Conservation (phyloP, 345 rosid genomes). For the Kandelia obovata region DNA sequence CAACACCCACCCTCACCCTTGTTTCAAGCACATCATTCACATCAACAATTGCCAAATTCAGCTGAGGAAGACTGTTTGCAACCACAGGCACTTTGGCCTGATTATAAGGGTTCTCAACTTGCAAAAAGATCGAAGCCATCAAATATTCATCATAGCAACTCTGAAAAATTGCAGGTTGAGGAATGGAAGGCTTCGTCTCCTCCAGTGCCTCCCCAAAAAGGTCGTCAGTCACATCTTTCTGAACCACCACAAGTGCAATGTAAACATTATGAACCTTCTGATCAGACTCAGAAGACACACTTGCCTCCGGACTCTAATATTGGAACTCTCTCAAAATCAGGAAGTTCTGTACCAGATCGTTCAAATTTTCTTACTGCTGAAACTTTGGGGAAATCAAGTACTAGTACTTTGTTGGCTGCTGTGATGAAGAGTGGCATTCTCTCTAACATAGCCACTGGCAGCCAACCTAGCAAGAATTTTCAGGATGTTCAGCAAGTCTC, state of each 20-base stretch:
- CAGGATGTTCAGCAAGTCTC: slow-evolving; percentile 32
- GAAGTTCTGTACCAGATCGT: slow-evolving; percentile 33
- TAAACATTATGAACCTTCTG: slow-evolving; percentile 36
- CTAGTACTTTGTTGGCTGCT: slow-evolving; percentile 66
- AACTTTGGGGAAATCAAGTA: slow-evolving; percentile 43
- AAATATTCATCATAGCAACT: slow-evolving; percentile 25
- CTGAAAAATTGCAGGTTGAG: slow-evolving; percentile 30
- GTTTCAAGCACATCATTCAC: slow-evolving; percentile 23
- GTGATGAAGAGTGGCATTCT: slow-evolving; percentile 74
- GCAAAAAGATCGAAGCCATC: slow-evolving; percentile 41
- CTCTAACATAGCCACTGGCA: slow-evolving; percentile 35
- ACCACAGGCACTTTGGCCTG: slow-evolving; percentile 42
- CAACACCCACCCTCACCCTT: slow-evolving; percentile 42
- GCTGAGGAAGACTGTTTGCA: slow-evolving; percentile 35
- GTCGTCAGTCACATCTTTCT: slow-evolving; percentile 20
- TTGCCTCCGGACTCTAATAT: slow-evolving; percentile 32
- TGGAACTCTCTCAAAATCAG: slow-evolving; percentile 31
- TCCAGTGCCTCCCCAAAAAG: slow-evolving; percentile 26
- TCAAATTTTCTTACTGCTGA: slow-evolving; percentile 35
- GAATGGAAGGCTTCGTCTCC: slow-evolving; percentile 28
- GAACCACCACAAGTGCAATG: slow-evolving; percentile 27
- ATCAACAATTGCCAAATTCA: slow-evolving; percentile 28
- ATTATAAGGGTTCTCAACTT: slow-evolving; percentile 42
- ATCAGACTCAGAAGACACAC: slow-evolving; percentile 35
- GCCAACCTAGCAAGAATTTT: slow-evolving; percentile 26